A percentile compares a stretch with the other conserved stretches of the same genome.
Conservation (phyloP, 2,329 filamentous ascomycete genomes). For the Aspergillus sp. region DNA sequence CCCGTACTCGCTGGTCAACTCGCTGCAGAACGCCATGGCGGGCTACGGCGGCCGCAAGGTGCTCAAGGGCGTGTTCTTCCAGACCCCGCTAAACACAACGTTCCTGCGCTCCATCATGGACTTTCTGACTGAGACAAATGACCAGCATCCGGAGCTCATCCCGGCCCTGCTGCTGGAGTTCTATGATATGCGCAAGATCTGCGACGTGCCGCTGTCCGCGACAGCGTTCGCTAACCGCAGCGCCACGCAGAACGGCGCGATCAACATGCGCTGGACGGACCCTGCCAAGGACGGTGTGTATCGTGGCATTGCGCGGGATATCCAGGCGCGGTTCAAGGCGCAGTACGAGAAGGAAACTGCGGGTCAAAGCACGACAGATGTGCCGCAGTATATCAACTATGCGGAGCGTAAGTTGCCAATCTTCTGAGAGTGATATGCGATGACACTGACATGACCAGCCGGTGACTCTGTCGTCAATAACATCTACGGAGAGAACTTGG, state of each 20-base stretch:
- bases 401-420: slow-evolving; percentile 26
- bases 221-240: slow-evolving; percentile 49
- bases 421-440: not conserved
- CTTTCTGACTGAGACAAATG: slow-evolving; percentile 28
- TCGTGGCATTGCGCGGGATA: slow-evolving; percentile 38
- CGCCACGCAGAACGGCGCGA: slow-evolving; percentile 44
- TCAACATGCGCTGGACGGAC: slow-evolving; percentile 43
- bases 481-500: slow-evolving; percentile 47
- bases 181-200: slow-evolving; percentile 40
- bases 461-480: slow-evolving; percentile 32
- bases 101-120: slow-evolving; percentile 33
- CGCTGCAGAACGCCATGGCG: slow-evolving; percentile 35
- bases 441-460: slow-evolving; percentile 15
- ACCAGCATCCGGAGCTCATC: slow-evolving; percentile 26
- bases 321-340: slow-evolving; percentile 25
- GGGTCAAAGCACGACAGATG: slow-evolving; percentile 10
- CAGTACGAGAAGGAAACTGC: slow-evolving; percentile 17
- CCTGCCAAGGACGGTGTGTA: slow-evolving; percentile 35
- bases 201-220: slow-evolving; percentile 30
- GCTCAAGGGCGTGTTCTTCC: slow-evolving; percentile 46
- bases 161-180: slow-evolving; percentile 42
- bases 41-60: slow-evolving; percentile 40
- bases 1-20: slow-evolving; percentile 44
- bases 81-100: slow-evolving; percentile 37
- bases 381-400: slow-evolving; percentile 38